phyloP scores from a whole-genome alignment of 2,329 filamentous ascomycete genomes.

The Epichloe hybrida region DNA sequence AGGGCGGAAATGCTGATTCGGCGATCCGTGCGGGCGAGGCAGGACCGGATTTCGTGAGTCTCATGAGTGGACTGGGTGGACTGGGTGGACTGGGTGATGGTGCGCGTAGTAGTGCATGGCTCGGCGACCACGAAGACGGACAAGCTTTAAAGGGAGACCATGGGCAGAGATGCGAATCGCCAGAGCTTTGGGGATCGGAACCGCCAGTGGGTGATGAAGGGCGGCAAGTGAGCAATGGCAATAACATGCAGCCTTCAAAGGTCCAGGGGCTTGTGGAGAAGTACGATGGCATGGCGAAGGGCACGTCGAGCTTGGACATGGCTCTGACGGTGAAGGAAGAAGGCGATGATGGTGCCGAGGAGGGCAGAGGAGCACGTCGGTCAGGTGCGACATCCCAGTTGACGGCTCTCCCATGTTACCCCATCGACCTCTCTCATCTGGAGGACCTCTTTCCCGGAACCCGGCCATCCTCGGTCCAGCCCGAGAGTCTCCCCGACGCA shows the following conservation, averaged over 20 bases:
- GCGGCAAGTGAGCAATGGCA: slow-evolving; percentile 5
- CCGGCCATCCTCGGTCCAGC: slow-evolving; percentile 12
- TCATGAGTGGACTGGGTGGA: too few relatives aligned
- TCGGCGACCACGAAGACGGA: neutral
- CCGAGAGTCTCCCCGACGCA: slow-evolving; percentile 29
- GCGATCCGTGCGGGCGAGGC: slow-evolving; percentile 15
- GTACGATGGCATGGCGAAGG: slow-evolving; percentile 31
- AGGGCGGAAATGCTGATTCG: slow-evolving; percentile 16
- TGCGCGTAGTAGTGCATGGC: neutral
- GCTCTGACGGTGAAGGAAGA: neutral
- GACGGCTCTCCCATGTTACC: slow-evolving; percentile 9
- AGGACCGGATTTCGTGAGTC: neutral
- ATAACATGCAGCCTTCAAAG: slow-evolving; percentile 23
- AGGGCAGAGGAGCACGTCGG: neutral
- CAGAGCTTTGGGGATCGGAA: slow-evolving; percentile 3
- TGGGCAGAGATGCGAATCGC: slow-evolving; percentile 8
- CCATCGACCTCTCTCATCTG: slow-evolving; percentile 21
- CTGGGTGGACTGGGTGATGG: neutral
- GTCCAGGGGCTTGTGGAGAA: slow-evolving; percentile 37
- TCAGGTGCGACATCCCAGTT: slow-evolving; percentile 1
- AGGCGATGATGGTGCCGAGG: neutral
- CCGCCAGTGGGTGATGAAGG: slow-evolving; percentile 8
- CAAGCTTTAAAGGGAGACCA: neutral
- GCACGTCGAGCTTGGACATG: neutral
- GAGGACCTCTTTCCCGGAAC: slow-evolving; percentile 20